These are phyloP conservation scores for Mycena pura DNA, from an alignment of 768 basidiomycete genomes.

Conservation along the genomic window DNA sequence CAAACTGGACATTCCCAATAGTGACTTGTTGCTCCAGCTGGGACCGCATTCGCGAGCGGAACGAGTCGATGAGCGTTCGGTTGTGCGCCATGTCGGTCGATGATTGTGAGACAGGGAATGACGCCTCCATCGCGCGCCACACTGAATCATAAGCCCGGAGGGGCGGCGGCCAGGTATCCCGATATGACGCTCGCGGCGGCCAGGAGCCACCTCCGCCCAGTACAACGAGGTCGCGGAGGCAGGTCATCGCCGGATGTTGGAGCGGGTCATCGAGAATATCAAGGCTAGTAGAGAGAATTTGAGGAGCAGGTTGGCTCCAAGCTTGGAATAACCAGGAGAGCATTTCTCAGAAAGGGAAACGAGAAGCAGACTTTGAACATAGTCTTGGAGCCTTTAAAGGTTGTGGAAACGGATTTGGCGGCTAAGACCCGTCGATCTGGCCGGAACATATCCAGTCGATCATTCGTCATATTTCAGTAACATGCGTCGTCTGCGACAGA, in stretches of 20 bases:
- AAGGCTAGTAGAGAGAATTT: constrained; percentile 3
- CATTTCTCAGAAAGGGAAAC: constrained; percentile 4
- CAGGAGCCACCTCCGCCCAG: constrained; percentile 26
- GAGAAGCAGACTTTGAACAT: not conserved
- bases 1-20: constrained; percentile 18
- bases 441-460: constrained; percentile 21
- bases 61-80: constrained; percentile 27
- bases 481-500: too few species aligned
- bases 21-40: constrained; percentile 15
- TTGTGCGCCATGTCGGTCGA: constrained; percentile 27
- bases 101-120: constrained; percentile 26
- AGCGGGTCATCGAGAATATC: constrained; percentile 19
- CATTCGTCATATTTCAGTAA: too few species aligned
- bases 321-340: constrained; percentile 24
- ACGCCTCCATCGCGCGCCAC: constrained; percentile 21
- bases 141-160: constrained; percentile 24
- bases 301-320: constrained; percentile 12
- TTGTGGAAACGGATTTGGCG: not conserved
- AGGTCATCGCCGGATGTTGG: constrained; percentile 7
- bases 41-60: constrained; percentile 23
- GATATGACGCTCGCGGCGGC: constrained; percentile 29
- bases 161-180: constrained; percentile 25
- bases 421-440: constrained; percentile 15
- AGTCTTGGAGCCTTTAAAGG: not conserved
- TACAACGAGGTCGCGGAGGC: constrained; percentile 20